Evolutionary conservation across 805 yeast species (phyloP).

Genomic region (Saccharomyces eubayanus): DNA sequence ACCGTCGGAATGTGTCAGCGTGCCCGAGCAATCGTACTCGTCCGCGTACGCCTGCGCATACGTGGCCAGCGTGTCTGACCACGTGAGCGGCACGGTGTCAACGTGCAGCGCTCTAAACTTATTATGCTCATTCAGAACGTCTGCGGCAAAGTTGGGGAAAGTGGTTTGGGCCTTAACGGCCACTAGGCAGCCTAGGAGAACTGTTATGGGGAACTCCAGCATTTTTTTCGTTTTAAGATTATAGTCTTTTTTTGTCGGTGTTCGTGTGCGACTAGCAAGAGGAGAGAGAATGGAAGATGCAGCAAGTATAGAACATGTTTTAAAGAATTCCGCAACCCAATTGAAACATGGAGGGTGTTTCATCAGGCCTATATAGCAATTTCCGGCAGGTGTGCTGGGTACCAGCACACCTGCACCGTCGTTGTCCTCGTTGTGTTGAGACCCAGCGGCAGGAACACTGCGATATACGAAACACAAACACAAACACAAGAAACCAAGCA

Average conservation of each 20-base stretch:
- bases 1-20: constrained; percentile 59
- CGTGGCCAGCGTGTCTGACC: constrained; percentile 47
- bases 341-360: background rate
- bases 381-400: background rate
- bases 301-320: background rate
- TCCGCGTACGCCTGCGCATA: constrained; percentile 54
- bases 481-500: background rate
- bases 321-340: background rate
- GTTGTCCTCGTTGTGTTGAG: background rate
- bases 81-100: constrained; percentile 34
- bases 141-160: constrained; percentile 14
- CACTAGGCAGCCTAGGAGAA: constrained; percentile 21
- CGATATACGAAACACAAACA: background rate
- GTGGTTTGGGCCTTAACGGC: background rate
- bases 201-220: constrained; percentile 6
- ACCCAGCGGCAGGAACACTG: background rate
- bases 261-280: background rate
- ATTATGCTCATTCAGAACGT: constrained; percentile 55
- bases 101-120: constrained; percentile 46
- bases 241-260: background rate
- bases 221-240: background rate
- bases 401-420: background rate
- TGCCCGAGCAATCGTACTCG: constrained; percentile 45
- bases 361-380: background rate
- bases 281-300: background rate